These are phyloP conservation scores for Boletellus deceptivus DNA, from an alignment of 1,284 basidiomycete species.

Conservation along the genomic window DNA sequence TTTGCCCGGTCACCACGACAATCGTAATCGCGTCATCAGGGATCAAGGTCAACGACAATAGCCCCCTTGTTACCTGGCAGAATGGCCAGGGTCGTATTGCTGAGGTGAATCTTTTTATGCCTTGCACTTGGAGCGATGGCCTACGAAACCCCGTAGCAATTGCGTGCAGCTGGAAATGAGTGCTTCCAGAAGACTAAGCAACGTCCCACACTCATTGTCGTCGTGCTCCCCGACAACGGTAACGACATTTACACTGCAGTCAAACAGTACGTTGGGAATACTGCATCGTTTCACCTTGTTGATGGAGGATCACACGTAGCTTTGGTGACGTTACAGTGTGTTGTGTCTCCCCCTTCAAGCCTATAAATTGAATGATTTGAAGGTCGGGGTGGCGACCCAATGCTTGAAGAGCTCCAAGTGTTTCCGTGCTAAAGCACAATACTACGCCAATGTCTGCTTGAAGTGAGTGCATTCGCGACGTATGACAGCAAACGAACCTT, in stretches of 20 bases:
- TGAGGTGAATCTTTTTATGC: conserved; percentile 34
- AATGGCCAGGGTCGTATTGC: conserved; percentile 54
- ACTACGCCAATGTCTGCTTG: conserved; percentile 75
- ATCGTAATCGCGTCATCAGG: conserved; percentile 36
- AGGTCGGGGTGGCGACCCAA: conserved; percentile 72
- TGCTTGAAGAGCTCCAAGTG: conserved; percentile 68
- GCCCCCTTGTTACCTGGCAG: conserved; percentile 47
- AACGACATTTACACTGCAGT: conserved; percentile 72
- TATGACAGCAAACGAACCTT: not conserved
- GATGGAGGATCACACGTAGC: conserved; percentile 34
- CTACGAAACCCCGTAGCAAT: conserved; percentile 38
- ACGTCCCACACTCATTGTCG: conserved; percentile 59
- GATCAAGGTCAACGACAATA: conserved; percentile 44
- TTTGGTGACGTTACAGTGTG: conserved; percentile 66
- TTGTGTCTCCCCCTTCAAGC: not conserved
- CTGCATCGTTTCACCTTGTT: not conserved
- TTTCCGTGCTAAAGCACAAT: conserved; percentile 62
- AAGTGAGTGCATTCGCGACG: conserved; percentile 49
- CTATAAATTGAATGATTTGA: conserved; percentile 5
- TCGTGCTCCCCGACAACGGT: conserved; percentile 69
- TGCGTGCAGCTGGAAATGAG: conserved; percentile 45
- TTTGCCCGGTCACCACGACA: not conserved
- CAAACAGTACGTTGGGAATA: conserved; percentile 59
- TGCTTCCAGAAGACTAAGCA: conserved; percentile 39
- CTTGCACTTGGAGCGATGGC: not conserved